Conservation (phyloP, 768 basidiomycete genomes). For the Boletus rex-veris region DNA sequence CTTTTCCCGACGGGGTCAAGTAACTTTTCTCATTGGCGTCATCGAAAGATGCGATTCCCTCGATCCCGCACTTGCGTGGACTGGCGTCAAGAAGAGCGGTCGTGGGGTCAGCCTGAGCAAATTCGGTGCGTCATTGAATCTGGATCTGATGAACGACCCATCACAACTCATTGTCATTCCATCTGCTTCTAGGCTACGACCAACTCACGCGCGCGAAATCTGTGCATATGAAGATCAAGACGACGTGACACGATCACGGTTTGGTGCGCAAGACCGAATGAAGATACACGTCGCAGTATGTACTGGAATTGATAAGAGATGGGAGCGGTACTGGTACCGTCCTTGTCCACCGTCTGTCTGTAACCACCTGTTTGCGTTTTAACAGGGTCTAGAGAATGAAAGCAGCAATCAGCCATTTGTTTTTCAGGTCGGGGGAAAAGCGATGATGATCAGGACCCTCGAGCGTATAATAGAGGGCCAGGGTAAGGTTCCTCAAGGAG, state of each 20-base stretch:
- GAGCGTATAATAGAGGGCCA: conserved; percentile 33
- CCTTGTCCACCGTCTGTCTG: not conserved
- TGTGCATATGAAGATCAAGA: conserved; percentile 80
- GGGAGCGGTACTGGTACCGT: not conserved
- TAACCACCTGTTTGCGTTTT: not conserved
- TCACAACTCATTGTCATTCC: not conserved
- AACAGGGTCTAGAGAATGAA: not conserved
- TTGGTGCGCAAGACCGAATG: no score
- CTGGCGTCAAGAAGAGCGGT: conserved; percentile 91
- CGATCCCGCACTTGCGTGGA: conserved; percentile 94
- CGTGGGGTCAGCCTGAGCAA: conserved; percentile 87
- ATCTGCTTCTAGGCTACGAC: conserved; percentile 63
- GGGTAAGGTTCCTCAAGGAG: conserved; percentile 33
- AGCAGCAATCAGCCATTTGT: not conserved
- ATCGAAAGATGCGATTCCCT: conserved; percentile 74
- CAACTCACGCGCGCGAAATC: conserved; percentile 80
- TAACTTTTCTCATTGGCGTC: not conserved
- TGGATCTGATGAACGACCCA: not conserved
- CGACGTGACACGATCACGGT: conserved; percentile 15
- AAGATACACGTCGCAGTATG: not conserved
- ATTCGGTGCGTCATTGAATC: conserved; percentile 61
- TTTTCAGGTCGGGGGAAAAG: not conserved
- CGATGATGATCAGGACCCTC: conserved; percentile 29
- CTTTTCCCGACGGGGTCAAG: no score
- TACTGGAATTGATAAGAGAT: not conserved